Evolutionary conservation across 2,329 filamentous ascomycete genomes (phyloP).

Genomic region (Blumeriella jaapii): DNA sequence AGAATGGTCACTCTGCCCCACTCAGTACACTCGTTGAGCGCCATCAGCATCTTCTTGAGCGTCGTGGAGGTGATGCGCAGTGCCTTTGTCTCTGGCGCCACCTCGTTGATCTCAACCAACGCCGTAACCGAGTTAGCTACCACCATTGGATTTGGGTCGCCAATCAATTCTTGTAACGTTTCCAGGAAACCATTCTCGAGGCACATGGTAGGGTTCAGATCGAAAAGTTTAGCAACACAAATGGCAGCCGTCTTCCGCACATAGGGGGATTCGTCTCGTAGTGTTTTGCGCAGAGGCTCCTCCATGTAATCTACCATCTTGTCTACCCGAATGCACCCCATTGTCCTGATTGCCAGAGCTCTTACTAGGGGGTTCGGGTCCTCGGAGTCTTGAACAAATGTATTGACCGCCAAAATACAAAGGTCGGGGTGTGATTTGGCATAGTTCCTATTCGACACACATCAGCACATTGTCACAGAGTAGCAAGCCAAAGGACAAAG

Average conservation of each 20-base stretch:
- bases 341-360: slow-evolving; percentile 90
- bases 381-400: slow-evolving; percentile 97
- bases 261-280: slow-evolving; percentile 95
- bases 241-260: slow-evolving; percentile 97
- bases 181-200: slow-evolving; percentile 96
- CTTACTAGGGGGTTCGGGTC: slow-evolving; percentile 93
- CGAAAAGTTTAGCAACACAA: slow-evolving; percentile 95
- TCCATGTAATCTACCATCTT: slow-evolving; percentile 99
- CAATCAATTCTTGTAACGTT: slow-evolving; percentile 87
- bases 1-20: slow-evolving; percentile 95
- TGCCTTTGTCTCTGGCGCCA: slow-evolving; percentile 81
- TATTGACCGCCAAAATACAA: slow-evolving; percentile 97
- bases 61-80: slow-evolving; percentile 71
- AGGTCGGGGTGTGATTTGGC: slow-evolving; percentile 97
- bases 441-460: slow-evolving; percentile 69
- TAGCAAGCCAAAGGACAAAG: background rate
- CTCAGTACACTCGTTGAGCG: slow-evolving; percentile 94
- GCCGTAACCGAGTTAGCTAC: slow-evolving; percentile 96
- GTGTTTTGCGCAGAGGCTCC: slow-evolving; percentile 87
- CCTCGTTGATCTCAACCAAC: slow-evolving; percentile 80
- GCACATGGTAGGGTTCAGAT: slow-evolving; percentile 84
- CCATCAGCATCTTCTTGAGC: slow-evolving; percentile 92
- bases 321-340: slow-evolving; percentile 96
- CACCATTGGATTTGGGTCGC: slow-evolving; percentile 97
- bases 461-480: slow-evolving; percentile 3